Base-by-base conservation (phyloP, 2,329 filamentous ascomycete genomes). In the Epichloe aotearoae region DNA sequence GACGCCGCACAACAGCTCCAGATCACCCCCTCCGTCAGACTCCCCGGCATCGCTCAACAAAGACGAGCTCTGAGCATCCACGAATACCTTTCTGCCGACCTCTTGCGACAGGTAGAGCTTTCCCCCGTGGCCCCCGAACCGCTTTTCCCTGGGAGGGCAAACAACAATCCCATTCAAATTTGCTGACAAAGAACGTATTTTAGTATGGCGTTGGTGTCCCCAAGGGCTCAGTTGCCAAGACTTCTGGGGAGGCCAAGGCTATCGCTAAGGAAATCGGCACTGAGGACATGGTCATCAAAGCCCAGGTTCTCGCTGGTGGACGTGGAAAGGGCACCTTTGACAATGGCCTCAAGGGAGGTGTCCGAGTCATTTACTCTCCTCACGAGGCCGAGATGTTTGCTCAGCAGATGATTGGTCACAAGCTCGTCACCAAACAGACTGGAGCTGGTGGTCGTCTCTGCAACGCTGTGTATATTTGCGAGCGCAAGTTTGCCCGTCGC, bases 201-300 rank as follows among this genome's bases (percentile, higher is more conserved):
- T 68, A 96, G 87, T 96, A 97, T 80, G 91, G 89, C 69, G 82
- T 98, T 63, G 88, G 88, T 61, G 88, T 96, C 43, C 93, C 93
- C 61, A 85, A 89, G 69, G 93, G 93, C 60, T 76, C 84, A 66
- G 89, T 95, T 64, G 93, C 93, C 61, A 83, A 82, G 69, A 84
- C 75, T 56, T 80, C 86, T 46, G 81, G 84, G 64, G 93, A 97
- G 77, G 93, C 93, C 59, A 91, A 96, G 79, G 76, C 81, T 62
- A 80, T 97, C 64, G 93, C 93, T 53, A 90, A 91, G 75, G 75
- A 83, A 59, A 93, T 98, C 65, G 86, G 88, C 76, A 85, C 79
- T 63, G 91, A 95, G 67, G 93, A 98, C 70, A 91, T 96, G 82
- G 93, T 98, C 62, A 97, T 98, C 80, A 98, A 98, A 82, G 93